A percentile compares a stretch with the other conserved stretches of the same genome.
phyloP scores from a whole-genome alignment of 768 basidiomycete species.

The Lyophyllum atratum region DNA sequence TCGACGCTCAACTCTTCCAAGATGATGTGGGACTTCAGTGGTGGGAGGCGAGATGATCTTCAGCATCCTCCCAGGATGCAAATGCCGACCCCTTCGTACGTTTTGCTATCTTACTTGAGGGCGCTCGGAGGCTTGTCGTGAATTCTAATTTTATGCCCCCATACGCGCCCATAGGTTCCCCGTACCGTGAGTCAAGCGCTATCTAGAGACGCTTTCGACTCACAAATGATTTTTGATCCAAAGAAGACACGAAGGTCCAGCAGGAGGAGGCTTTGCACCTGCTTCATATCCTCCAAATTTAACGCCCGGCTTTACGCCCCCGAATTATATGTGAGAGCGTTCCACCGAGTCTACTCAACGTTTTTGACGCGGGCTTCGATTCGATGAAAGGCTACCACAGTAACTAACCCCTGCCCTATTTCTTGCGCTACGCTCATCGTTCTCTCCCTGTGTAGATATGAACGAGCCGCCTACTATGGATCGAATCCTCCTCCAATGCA shows the following conservation, averaged over 20 bases:
- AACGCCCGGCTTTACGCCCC: conserved; percentile 10
- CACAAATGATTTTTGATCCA: neutral
- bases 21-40: conserved; percentile 44
- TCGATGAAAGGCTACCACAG: conserved; percentile 13
- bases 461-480: conserved; percentile 18
- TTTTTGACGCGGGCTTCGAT: conserved; percentile 3
- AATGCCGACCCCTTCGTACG: conserved; percentile 31
- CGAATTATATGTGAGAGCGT: conserved; percentile 18
- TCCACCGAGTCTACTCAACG: neutral
- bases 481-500: conserved; percentile 12
- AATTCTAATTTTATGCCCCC: neutral
- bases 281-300: conserved; percentile 12
- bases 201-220: neutral
- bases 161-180: conserved; percentile 25
- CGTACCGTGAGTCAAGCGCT: conserved; percentile 25
- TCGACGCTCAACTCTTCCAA: conserved; percentile 13
- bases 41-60: conserved; percentile 26
- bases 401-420: conserved; percentile 6
- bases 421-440: neutral
- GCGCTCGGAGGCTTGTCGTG: neutral
- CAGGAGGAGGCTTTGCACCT: conserved; percentile 10
- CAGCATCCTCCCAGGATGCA: conserved; percentile 23
- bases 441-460: conserved; percentile 11
- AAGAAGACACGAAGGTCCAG: conserved; percentile 7
- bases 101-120: neutral